phyloP scores from a whole-genome alignment of 1,284 basidiomycete genomes.

The Cutaneotrichosporon dermatis region DNA sequence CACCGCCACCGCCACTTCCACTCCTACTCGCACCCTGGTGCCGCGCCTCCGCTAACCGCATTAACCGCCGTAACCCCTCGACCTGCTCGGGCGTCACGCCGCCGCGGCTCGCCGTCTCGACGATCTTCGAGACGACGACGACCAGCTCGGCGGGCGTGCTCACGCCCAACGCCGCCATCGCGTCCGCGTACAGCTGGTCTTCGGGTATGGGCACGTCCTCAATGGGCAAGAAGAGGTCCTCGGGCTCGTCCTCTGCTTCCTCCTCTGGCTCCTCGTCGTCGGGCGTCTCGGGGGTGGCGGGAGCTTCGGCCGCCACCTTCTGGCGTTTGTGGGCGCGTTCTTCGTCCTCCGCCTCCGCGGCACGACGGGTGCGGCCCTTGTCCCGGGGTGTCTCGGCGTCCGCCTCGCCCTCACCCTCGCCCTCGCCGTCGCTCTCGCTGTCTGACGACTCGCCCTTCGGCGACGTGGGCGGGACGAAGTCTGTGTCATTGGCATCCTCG shows the following conservation, averaged over 20 bases:
- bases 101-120: slow-evolving; percentile 12
- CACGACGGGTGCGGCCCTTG: background rate
- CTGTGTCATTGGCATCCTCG: slow-evolving; percentile 17
- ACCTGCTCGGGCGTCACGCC: slow-evolving; percentile 12
- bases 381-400: background rate
- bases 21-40: background rate
- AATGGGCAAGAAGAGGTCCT: slow-evolving; percentile 39
- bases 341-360: no score
- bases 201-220: slow-evolving; percentile 35
- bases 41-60: slow-evolving; percentile 13
- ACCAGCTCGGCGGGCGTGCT: slow-evolving; percentile 12
- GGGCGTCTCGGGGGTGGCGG: background rate
- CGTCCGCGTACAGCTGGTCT: slow-evolving; percentile 18
- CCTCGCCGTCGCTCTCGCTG: slow-evolving; percentile 10
- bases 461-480: slow-evolving; percentile 21
- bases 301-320: background rate
- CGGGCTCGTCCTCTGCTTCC: slow-evolving; percentile 53
- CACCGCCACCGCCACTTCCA: background rate
- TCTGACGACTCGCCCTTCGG: slow-evolving; percentile 12
- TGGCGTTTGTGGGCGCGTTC: background rate
- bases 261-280: background rate
- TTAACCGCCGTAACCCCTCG: slow-evolving; percentile 18
- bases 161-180: slow-evolving; percentile 16
- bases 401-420: background rate
- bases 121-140: slow-evolving; percentile 13